Evolutionary conservation across 2,329 filamentous ascomycete species (phyloP), one percentile per base, ranked within the genome.

Genomic region (Coniella lustricola): DNA sequence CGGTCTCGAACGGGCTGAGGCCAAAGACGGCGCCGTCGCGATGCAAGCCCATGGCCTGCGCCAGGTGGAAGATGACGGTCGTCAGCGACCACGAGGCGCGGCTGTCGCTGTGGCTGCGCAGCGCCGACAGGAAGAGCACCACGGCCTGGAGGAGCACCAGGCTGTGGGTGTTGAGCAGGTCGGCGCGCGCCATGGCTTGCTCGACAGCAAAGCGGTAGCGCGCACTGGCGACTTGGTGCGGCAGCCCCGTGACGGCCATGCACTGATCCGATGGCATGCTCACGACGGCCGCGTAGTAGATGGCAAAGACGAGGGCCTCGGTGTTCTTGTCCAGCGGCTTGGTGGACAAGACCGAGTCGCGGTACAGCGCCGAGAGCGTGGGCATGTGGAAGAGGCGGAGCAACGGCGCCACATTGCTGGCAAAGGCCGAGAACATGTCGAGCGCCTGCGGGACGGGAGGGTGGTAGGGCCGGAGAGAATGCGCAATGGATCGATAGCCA

Each of bases 31-130:
- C 62, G 18, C 72, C 70, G 37, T 81, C 77, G 12, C 71, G 62
- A 46, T 76, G 70, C 38, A 77, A 59, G 0, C 74, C 70, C 21
- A 78, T 63, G n/a, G 70, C 66, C n/a, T 73, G 69, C 0, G 66
- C 73, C 59, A 77, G 71, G 4, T 73, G 64, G 14, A 77, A 69
- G 7, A 74, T 71, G 7, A 82, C 66, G 0, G 79, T 79, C 0
- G 76, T 77, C 52, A 84, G 67, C 39, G 78, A 75, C 77, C 80
- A 84, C 12, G 79, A 69, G 1, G 77, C 74, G 7, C 67, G 56
- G 49, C 73, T 55, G 55, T 69, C 69, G 37, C 74, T 71, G 17
- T 70, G 65, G 20, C 66, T 65, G 10, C 70, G 68, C 3, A 72
- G 64, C 2, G 69, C 62, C 14, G 73, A 62, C 3, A 83, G 63